Conservation (phyloP, 139 green algal species). For the Tetratostichococcus sp. region DNA sequence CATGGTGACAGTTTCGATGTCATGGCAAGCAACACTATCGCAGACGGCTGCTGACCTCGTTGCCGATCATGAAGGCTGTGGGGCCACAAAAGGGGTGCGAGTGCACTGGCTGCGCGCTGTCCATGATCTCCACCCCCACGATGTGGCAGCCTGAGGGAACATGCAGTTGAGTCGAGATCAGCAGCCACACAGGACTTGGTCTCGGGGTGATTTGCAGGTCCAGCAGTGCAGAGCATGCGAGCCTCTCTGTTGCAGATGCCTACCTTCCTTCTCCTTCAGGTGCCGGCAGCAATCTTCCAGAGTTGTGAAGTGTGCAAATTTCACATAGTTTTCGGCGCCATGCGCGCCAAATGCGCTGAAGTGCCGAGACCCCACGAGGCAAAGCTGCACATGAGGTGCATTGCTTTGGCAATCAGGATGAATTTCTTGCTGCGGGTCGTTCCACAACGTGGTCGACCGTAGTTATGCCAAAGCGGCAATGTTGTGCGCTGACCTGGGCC, state of each 20-base stretch:
- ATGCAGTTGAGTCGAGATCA: no score
- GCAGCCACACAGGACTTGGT: neutral
- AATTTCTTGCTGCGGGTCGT: no score
- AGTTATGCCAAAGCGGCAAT: no score
- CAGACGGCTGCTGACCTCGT: no score
- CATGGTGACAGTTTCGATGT: neutral
- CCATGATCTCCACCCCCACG: constrained; percentile 85
- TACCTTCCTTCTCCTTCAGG: constrained; percentile 41
- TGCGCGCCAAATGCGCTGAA: constrained; percentile 92
- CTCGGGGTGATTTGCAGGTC: no score
- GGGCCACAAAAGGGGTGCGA: constrained; percentile 69
- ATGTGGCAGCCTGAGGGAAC: constrained; percentile 54
- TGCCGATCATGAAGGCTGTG: constrained; percentile 90
- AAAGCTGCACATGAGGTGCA: constrained; percentile 45
- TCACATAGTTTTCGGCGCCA: constrained; percentile 60
- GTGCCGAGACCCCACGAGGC: constrained; percentile 74
- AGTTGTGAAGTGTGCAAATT: constrained; percentile 62
- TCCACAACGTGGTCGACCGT: no score
- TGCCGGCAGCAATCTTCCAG: constrained; percentile 61
- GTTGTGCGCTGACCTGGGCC: neutral
- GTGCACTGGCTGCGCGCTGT: constrained; percentile 63
- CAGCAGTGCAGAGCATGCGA: no score
- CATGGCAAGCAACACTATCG: no score
- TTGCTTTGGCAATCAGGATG: no score
- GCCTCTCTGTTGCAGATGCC: no score